Evolutionary conservation across 331 rosid species (phyloP).

Genomic region (Dryas integrifolia): DNA sequence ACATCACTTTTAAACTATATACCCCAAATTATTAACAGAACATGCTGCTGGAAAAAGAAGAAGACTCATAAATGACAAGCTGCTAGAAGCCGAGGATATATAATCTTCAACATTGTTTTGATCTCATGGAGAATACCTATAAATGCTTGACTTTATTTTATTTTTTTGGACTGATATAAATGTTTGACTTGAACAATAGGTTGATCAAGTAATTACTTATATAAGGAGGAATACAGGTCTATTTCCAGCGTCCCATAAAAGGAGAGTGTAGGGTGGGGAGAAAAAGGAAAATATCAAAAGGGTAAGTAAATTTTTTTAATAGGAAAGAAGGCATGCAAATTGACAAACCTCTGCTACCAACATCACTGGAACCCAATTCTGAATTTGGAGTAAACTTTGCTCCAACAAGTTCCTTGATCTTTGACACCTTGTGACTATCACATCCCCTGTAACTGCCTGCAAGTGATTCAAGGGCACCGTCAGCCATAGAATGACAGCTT

Average conservation of each 20-base stretch:
- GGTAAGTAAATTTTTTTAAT: constrained; percentile 9
- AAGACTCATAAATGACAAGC: neutral
- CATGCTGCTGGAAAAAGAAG: neutral
- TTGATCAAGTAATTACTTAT: neutral
- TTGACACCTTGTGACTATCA: constrained; percentile 47
- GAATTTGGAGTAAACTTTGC: constrained; percentile 59
- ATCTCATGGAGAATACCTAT: neutral
- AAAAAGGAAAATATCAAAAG: constrained; percentile 1
- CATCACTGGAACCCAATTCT: constrained; percentile 60
- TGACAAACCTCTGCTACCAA: constrained; percentile 69
- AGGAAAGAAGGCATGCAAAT: constrained; percentile 9
- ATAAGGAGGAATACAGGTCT: constrained; percentile 8
- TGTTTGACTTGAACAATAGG: neutral
- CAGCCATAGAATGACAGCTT: neutral
- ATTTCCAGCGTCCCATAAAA: constrained; percentile 3
- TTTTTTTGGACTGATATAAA: too few species aligned
- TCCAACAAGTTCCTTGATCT: constrained; percentile 48
- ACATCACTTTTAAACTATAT: neutral
- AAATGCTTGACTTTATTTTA: neutral
- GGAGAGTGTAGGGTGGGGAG: neutral
- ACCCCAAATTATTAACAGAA: neutral
- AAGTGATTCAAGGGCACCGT: constrained; percentile 25
- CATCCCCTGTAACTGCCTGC: constrained; percentile 74
- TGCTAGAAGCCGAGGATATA: constrained; percentile 9
- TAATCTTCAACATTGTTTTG: constrained; percentile 17